Percentiles rank a stretch among this genome's conserved stretches.
Evolutionary conservation across 805 yeast genomes (phyloP).

Genomic region (Hanseniaspora vineae): DNA sequence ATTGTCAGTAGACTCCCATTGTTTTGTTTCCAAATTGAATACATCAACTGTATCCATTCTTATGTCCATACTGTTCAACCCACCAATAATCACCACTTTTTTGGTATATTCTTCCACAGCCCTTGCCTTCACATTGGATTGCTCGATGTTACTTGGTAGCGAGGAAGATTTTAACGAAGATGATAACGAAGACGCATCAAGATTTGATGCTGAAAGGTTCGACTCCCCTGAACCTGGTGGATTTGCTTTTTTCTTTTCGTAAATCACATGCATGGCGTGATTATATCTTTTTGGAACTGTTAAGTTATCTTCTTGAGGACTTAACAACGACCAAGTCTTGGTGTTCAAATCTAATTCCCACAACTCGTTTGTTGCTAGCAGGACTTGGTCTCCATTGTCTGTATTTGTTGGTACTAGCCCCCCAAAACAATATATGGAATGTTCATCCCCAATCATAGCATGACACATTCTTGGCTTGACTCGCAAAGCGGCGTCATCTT

Average conservation of each 20-base stretch:
- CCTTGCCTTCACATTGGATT: conserved; percentile 23
- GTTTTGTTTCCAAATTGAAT: conserved; percentile 17
- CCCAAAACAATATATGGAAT: conserved; percentile 48
- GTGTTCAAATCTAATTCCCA: conserved; percentile 52
- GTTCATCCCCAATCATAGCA: conserved; percentile 37
- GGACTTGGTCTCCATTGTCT: conserved; percentile 10
- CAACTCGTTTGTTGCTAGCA: conserved; percentile 45
- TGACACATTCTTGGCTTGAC: conserved; percentile 40
- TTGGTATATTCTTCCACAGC: conserved; percentile 20
- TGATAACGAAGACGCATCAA: conserved; percentile 3
- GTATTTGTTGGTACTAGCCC: conserved; percentile 35
- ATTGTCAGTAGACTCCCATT: conserved; percentile 17
- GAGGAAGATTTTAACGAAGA: conserved; percentile 34
- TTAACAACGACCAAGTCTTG: conserved; percentile 41
- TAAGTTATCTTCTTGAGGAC: conserved; percentile 17
- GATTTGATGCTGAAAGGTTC: neutral
- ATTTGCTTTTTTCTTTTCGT: conserved; percentile 17
- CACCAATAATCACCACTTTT: conserved; percentile 23
- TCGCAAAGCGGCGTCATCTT: conserved; percentile 25
- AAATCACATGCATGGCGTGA: conserved; percentile 35
- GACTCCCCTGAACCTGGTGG: conserved; percentile 8
- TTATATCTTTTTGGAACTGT: conserved; percentile 33
- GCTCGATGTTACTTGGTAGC: conserved; percentile 24
- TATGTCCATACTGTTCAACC: conserved; percentile 21
- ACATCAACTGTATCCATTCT: conserved; percentile 19